Base-by-base conservation (phyloP, 1,284 basidiomycete species). In the Ganoderma leucocontextum region DNA sequence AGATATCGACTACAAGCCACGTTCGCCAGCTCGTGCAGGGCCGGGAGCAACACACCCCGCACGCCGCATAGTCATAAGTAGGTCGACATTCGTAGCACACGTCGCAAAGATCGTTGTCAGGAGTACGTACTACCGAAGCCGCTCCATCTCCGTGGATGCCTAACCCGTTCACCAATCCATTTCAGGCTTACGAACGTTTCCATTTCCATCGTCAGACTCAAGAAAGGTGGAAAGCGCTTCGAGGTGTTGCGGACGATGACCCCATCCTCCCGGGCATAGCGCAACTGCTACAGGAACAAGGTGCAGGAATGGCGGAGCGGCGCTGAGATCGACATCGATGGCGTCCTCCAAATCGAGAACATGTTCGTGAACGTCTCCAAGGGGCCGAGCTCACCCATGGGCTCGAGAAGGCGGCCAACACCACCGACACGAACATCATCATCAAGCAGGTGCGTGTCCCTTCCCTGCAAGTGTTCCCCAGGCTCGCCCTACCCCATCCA, bases 341-440 rank as follows among this genome's bases (percentile, higher is more conserved):
- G 99, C 77, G 95, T 99, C 35, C 88, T 99, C 29, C 98, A 99
- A 82, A 98, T 99, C 78, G 94, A 92, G 76, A 96, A 96, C 75
- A 94, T 99, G 63, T 99, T 99, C 80, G 86, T 90, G 62, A 99
- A 99, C 81, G 97, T 99, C 19, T 95, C 95, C 10, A 99, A 99
- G 80, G 80, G 98, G 29, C 25, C 29, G 95, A 96, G 78, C 88
- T 96, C 1, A 96, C 97, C 49, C 91, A 92, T 53, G 97, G 99
- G 77, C 89, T 99, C 61, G 86, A 94, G 79, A 98, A 98, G 81
- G 91, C 93, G 0, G 99, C 99, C 78, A 91, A 90, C 25, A 96
- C 92, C 17, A 86, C 88, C 0, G 90, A 94, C 60, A 83, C 90
- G 36, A 81, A 88, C 65, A 89, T 91, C 47, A 91, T 94, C 71